A percentile compares a stretch with the other conserved stretches of the same genome.
Evolutionary conservation across 2,329 filamentous ascomycete genomes (phyloP).

Genomic region (Colletotrichum simmondsii): DNA sequence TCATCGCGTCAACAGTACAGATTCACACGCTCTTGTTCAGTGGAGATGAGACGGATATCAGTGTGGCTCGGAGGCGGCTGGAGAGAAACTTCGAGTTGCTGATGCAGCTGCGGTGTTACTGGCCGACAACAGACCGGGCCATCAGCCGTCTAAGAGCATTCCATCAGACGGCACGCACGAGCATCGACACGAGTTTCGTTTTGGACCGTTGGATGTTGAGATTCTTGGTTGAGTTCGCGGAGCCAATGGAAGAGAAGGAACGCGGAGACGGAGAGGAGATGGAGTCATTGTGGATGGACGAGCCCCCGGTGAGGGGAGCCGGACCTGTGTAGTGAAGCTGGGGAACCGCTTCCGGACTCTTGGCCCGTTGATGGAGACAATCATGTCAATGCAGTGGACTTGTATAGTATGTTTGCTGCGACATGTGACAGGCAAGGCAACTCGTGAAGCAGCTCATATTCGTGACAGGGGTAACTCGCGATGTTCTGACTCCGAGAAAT

Average conservation of each 20-base stretch:
- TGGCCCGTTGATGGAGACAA: constrained; percentile 15
- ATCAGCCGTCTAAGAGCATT: constrained; percentile 53
- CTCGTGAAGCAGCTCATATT: constrained; percentile 1
- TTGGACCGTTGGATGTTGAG: constrained; percentile 55
- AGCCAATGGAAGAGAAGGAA: constrained; percentile 42
- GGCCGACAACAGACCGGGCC: constrained; percentile 51
- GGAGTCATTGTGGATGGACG: constrained; percentile 36
- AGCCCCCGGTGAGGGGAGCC: constrained; percentile 20
- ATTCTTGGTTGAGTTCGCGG: constrained; percentile 47
- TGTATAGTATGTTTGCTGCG: background rate
- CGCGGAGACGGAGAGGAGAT: constrained; percentile 34
- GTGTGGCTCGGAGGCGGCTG: constrained; percentile 46
- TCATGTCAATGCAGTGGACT: background rate
- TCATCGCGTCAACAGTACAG: constrained; percentile 58
- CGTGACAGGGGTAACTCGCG: constrained; percentile 2
- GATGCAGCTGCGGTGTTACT: constrained; percentile 50
- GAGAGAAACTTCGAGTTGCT: constrained; percentile 57
- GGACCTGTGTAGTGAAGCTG: constrained; percentile 22
- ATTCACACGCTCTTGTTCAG: constrained; percentile 57
- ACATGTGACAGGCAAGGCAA: constrained; percentile 7
- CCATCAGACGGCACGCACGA: constrained; percentile 51
- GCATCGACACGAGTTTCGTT: constrained; percentile 48
- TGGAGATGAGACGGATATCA: constrained; percentile 46
- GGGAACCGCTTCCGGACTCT: constrained; percentile 24
- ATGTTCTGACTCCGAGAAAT: constrained; percentile 15